Percentiles rank a stretch among this genome's conserved stretches.
Conservation (phyloP, 306 rosid genomes). For the Casuarina equisetifolia region DNA sequence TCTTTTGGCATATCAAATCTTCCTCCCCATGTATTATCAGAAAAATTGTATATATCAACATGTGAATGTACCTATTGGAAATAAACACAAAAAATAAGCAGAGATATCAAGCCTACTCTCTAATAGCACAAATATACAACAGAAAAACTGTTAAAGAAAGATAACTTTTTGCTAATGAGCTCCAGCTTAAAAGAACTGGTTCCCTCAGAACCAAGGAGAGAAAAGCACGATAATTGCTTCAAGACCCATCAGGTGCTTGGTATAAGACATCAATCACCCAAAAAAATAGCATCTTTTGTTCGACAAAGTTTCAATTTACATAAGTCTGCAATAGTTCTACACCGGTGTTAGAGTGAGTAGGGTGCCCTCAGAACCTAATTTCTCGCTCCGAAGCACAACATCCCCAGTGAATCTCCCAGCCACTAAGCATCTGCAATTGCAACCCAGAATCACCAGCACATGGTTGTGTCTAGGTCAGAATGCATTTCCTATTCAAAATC, state of each 20-base stretch:
- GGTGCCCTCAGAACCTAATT: neutral
- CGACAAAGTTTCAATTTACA: neutral
- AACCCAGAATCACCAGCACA: constrained; percentile 1
- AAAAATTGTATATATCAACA: constrained; percentile 80
- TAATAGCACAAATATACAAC: neutral
- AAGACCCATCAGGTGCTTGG: neutral
- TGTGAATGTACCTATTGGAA: constrained; percentile 80
- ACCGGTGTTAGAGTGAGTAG: neutral
- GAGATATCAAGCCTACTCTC: constrained; percentile 2
- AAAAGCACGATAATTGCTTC: neutral
- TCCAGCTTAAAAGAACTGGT: neutral
- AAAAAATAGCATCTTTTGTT: neutral
- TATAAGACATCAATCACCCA: neutral
- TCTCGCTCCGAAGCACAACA: neutral
- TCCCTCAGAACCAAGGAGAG: neutral
- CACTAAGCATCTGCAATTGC: neutral
- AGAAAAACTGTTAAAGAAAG: neutral
- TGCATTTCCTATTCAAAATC: neutral
- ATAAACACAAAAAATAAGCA: neutral
- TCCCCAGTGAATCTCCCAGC: constrained; percentile 11
- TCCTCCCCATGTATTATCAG: constrained; percentile 68
- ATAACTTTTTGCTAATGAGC: neutral
- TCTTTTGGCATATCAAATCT: constrained; percentile 93
- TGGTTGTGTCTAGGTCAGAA: neutral
- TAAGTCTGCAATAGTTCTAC: neutral